phyloP scores from a whole-genome alignment of 805 yeast genomes.

The Candida awuae region DNA sequence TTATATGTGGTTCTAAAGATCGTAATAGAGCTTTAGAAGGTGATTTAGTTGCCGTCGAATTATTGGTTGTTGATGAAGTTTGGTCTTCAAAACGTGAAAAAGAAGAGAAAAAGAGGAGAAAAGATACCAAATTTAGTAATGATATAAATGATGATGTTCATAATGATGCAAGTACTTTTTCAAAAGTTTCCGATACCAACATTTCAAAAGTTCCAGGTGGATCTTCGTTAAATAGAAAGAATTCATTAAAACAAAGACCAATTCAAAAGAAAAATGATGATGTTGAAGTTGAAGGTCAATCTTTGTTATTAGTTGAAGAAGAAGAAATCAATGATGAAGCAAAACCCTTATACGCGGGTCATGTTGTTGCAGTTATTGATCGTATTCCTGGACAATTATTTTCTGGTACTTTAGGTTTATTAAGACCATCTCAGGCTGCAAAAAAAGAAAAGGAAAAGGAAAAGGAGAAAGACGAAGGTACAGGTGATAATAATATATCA shows the following conservation, averaged over 20 bases:
- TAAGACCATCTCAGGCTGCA: constrained; percentile 91
- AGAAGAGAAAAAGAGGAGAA: constrained; percentile 90
- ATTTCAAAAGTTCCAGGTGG: constrained; percentile 12
- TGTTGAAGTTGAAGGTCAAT: constrained; percentile 97
- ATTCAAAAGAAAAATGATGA: constrained; percentile 97
- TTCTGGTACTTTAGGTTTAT: constrained; percentile 86
- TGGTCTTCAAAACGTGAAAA: constrained; percentile 96
- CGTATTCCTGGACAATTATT: constrained; percentile 95
- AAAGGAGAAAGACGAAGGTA: constrained; percentile 4
- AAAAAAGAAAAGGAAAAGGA: constrained; percentile 50
- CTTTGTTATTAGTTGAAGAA: constrained; percentile 83
- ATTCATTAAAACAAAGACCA: constrained; percentile 90
- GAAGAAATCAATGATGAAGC: constrained; percentile 90
- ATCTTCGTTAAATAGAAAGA: constrained; percentile 66
- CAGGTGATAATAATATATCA: constrained; percentile 14
- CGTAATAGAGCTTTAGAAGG: constrained; percentile 97
- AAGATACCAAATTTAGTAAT: constrained; percentile 25
- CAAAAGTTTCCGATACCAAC: constrained; percentile 2
- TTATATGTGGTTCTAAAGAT: constrained; percentile 96
- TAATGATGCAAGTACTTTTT: constrained; percentile 66
- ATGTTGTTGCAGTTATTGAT: constrained; percentile 95
- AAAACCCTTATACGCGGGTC: constrained; percentile 95
- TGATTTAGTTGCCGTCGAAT: constrained; percentile 91
- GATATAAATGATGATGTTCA: constrained; percentile 61
- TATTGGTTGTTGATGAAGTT: constrained; percentile 91